Percentiles rank a stretch among this genome's conserved stretches.
Conservation (phyloP, 1,284 basidiomycete genomes). For the Peniophora sp. region DNA sequence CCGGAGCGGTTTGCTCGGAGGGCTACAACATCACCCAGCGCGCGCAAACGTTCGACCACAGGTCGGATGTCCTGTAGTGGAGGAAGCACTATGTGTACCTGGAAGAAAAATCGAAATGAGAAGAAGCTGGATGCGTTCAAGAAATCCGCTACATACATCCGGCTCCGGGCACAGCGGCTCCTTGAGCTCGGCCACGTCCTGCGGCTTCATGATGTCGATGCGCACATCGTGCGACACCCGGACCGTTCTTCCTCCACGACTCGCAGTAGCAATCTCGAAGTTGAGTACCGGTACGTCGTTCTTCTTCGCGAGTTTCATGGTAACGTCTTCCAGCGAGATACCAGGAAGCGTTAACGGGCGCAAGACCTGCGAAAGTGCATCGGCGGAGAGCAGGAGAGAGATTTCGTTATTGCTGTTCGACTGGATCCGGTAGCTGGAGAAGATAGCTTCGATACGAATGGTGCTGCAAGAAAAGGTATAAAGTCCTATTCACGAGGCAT, state of each 20-base stretch:
- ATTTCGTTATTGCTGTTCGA: conserved; percentile 84
- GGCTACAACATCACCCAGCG: conserved; percentile 71
- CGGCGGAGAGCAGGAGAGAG: conserved; percentile 62
- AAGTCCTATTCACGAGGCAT: background rate
- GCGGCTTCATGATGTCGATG: conserved; percentile 70
- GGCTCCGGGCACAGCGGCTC: conserved; percentile 88
- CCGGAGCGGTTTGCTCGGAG: conserved; percentile 64
- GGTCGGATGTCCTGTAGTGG: conserved; percentile 71
- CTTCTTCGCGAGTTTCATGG: conserved; percentile 82
- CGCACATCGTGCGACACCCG: conserved; percentile 65
- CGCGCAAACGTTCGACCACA: conserved; percentile 67
- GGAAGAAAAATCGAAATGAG: conserved; percentile 5
- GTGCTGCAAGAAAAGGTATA: too few species aligned
- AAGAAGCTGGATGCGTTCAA: background rate
- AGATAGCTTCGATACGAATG: conserved; percentile 66
- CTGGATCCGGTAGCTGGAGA: conserved; percentile 79
- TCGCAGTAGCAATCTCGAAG: conserved; percentile 61
- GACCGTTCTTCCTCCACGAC: conserved; percentile 45
- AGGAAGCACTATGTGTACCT: conserved; percentile 83
- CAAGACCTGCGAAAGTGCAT: conserved; percentile 71
- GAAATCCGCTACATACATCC: conserved; percentile 48
- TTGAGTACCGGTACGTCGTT: conserved; percentile 65
- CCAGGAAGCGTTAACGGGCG: conserved; percentile 39
- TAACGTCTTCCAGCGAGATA: conserved; percentile 53
- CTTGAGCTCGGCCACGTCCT: conserved; percentile 62